phyloP scores from a whole-genome alignment of 352 stramenopile genomes.

The Lagenidium sp. region DNA sequence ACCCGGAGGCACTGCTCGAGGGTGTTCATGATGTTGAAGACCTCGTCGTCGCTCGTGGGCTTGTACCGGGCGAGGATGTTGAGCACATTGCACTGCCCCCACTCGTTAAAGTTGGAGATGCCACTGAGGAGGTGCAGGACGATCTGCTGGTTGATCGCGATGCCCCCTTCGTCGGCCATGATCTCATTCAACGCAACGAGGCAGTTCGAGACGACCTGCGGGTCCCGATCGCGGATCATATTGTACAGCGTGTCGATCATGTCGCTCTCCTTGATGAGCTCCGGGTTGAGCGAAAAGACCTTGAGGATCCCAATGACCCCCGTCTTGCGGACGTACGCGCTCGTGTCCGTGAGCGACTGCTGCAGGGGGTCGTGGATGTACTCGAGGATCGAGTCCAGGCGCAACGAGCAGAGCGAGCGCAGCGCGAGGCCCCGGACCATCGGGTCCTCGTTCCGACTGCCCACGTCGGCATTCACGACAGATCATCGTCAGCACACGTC shows the following conservation, averaged over 20 bases:
- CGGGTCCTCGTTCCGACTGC: slow-evolving; percentile 95
- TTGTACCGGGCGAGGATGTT: slow-evolving; percentile 94
- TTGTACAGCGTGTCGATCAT: slow-evolving; percentile 99
- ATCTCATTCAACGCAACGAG: slow-evolving; percentile 98
- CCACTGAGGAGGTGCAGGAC: slow-evolving; percentile 97
- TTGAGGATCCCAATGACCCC: slow-evolving; percentile 99
- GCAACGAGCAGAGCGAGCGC: slow-evolving; percentile 93
- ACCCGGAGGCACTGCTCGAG: slow-evolving; percentile 93
- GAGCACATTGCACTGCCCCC: slow-evolving; percentile 96
- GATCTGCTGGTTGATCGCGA: slow-evolving; percentile 96
- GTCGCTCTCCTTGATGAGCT: slow-evolving; percentile 88
- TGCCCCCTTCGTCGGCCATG: slow-evolving; percentile 93
- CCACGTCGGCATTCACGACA: too few species aligned
- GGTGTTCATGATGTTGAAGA: slow-evolving; percentile 98
- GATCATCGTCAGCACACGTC: too few species aligned
- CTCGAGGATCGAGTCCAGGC: slow-evolving; percentile 97
- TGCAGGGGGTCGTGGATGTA: slow-evolving; percentile 95
- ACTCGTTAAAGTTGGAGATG: slow-evolving; percentile 99
- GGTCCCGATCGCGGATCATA: slow-evolving; percentile 97
- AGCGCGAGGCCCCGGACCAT: slow-evolving; percentile 98
- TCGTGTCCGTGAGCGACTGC: slow-evolving; percentile 91
- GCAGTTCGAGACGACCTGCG: slow-evolving; percentile 96
- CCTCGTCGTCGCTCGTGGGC: slow-evolving; percentile 91
- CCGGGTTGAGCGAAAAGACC: slow-evolving; percentile 88
- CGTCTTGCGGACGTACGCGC: slow-evolving; percentile 98